A percentile compares a stretch with the other conserved stretches of the same genome.
phyloP scores from a whole-genome alignment of 139 green algal genomes.

The Medakamo hakoo region DNA sequence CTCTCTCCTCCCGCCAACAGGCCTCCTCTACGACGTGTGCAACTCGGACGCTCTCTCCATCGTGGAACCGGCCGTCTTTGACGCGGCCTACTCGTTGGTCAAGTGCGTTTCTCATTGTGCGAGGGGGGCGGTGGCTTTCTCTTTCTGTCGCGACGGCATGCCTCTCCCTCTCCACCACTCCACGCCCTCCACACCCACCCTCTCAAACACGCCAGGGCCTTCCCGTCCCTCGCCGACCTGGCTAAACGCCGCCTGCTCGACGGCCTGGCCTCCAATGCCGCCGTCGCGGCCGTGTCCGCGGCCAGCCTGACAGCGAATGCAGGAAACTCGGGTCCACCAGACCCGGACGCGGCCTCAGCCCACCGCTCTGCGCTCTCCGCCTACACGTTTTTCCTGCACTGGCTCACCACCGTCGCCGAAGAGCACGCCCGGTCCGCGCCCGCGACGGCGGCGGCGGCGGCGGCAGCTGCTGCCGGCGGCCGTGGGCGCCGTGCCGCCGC shows the following conservation, averaged over 20 bases:
- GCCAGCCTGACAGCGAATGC: neutral
- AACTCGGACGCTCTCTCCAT: neutral
- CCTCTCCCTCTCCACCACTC: too few relatives aligned
- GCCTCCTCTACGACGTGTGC: neutral
- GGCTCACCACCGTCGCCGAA: slow-evolving; percentile 20
- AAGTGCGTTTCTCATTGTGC: neutral
- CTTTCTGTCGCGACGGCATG: neutral
- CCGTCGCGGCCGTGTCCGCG: neutral
- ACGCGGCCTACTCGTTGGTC: neutral
- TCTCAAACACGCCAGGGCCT: neutral
- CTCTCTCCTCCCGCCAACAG: neutral
- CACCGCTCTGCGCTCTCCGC: slow-evolving; percentile 44
- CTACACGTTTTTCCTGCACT: slow-evolving; percentile 52
- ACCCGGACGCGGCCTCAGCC: neutral
- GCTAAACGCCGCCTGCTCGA: neutral
- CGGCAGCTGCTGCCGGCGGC: neutral
- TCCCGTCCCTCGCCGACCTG: neutral
- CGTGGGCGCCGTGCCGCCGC: neutral
- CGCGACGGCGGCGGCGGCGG: neutral
- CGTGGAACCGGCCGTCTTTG: neutral
- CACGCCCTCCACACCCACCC: neutral
- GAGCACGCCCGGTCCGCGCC: slow-evolving; percentile 11
- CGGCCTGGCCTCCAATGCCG: neutral
- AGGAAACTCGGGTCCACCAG: neutral
- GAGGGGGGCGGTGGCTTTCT: neutral